phyloP scores from a whole-genome alignment of 164 flowering plant species.

The Vitis riparia region DNA sequence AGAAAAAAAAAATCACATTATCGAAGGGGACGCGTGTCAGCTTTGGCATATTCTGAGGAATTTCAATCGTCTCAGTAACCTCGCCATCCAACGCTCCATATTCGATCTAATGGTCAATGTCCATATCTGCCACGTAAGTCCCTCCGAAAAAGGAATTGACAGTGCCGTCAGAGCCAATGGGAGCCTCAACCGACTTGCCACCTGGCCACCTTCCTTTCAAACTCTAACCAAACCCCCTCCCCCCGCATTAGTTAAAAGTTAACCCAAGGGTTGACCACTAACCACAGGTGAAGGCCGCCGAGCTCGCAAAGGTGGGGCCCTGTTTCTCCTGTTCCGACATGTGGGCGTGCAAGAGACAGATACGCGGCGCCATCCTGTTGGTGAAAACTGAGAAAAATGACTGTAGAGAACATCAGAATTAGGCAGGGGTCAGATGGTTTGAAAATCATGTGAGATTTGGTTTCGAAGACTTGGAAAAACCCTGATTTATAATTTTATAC shows the following conservation, averaged over 20 bases:
- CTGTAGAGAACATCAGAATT: slow-evolving; percentile 10
- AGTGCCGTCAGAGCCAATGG: slow-evolving; percentile 10
- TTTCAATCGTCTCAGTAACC: slow-evolving; percentile 32
- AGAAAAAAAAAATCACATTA: slow-evolving; percentile 10
- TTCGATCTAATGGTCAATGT: slow-evolving; percentile 6
- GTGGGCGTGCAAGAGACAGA: slow-evolving; percentile 13
- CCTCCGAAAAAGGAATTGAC: background rate
- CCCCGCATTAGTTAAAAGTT: background rate
- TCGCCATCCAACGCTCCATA: slow-evolving; percentile 9
- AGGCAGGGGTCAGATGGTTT: slow-evolving; percentile 18
- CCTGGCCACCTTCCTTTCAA: no score
- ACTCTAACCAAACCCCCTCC: background rate
- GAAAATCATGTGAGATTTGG: no score
- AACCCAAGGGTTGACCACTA: slow-evolving; percentile 22
- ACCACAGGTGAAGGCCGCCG: slow-evolving; percentile 5
- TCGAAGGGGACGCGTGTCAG: slow-evolving; percentile 11
- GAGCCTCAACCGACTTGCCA: no score
- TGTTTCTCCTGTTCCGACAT: slow-evolving; percentile 36
- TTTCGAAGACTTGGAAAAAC: no score
- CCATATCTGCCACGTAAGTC: slow-evolving; percentile 3
- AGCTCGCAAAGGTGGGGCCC: slow-evolving; percentile 22
- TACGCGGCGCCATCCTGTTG: slow-evolving; percentile 22
- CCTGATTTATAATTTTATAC: no score
- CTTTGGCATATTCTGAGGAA: slow-evolving; percentile 9
- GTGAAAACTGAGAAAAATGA: slow-evolving; percentile 6